phyloP scores from a whole-genome alignment of 257 asterid species.

The Nicotiana knightiana region DNA sequence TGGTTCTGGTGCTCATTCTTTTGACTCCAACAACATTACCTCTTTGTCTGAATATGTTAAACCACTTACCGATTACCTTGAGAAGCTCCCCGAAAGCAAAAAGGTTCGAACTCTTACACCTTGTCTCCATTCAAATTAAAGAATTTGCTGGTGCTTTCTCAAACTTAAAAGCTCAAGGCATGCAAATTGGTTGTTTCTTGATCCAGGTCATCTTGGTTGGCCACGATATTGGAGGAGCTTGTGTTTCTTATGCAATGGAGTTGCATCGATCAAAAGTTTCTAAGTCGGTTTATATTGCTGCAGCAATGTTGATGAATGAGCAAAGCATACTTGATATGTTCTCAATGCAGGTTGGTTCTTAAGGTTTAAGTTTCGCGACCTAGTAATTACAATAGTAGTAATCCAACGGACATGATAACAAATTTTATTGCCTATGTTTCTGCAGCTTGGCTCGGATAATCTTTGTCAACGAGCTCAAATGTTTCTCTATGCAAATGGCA shows the following conservation, averaged over 20 bases:
- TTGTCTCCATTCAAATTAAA: background rate
- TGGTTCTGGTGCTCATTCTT: conserved; percentile 47
- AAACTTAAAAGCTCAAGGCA: background rate
- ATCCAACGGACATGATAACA: background rate
- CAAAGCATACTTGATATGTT: conserved; percentile 41
- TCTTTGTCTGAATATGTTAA: conserved; percentile 31
- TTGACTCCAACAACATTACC: conserved; percentile 39
- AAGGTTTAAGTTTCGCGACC: background rate
- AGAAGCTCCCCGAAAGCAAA: conserved; percentile 25
- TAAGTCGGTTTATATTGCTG: conserved; percentile 45
- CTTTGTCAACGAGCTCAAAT: conserved; percentile 38
- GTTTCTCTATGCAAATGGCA: conserved; percentile 42
- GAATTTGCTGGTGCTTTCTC: background rate
- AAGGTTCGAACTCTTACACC: conserved; percentile 19
- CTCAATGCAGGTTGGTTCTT: conserved; percentile 29
- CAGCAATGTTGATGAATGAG: conserved; percentile 37
- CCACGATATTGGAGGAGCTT: conserved; percentile 54
- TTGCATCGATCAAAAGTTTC: conserved; percentile 34
- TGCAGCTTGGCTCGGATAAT: conserved; percentile 28
- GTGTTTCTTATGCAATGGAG: conserved; percentile 50
- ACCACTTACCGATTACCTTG: conserved; percentile 40
- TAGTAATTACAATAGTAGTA: background rate
- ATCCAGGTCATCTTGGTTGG: conserved; percentile 49
- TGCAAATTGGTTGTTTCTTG: background rate
- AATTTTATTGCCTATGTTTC: background rate